Evolutionary conservation across 2,329 filamentous ascomycete genomes (phyloP), one percentile per base, ranked within the genome.

Genomic region (Diaporthe australafricana): DNA sequence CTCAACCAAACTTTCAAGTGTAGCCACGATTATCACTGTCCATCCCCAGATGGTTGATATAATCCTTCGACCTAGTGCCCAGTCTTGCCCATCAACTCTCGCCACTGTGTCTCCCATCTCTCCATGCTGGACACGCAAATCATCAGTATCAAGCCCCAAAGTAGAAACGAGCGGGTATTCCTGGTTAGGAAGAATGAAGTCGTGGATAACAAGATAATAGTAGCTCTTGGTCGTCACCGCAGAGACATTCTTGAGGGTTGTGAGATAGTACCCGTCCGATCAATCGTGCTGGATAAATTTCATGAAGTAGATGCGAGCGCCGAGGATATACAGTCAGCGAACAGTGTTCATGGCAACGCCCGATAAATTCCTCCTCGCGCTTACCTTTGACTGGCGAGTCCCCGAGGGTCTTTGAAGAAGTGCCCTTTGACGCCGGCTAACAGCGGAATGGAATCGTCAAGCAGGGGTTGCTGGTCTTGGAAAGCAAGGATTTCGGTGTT

Each of bases 121-220:
- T 63, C 25, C n/a, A 30, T n/a, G 5, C 0, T 14, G 20, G 9
- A 22, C 40, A 63, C 4, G 3, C 11, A 0, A 63, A 5, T 20
- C 57, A 63, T 27, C 40, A n/a, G n/a, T n/a, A 63, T 63, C 22
- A 63, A n/a, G 40, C 42, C 57, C 57, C 57, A 63, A 6, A 6
- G 35, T 20, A 27, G 38, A 30, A 27, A 62, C 14, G 8, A 62
- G 7, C 5, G 38, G 56, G 38, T 35, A 62, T 22, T 7, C n/a
- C 42, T 45, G 20, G 3, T 45, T 16, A 9, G 57, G 57, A 25
- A 63, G 40, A 8, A 47, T 20, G 1, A 63, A 63, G 22, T 48
- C 22, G 20, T 47, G 32, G 9, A 63, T 47, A 17, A 63, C 40
- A 9, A 47, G 38, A 11, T 45, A 32, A 0, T 40, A 63, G 22